Evolutionary conservation across 169 alveolate genomes (phyloP).

Genomic region (Theileria orientalis): DNA sequence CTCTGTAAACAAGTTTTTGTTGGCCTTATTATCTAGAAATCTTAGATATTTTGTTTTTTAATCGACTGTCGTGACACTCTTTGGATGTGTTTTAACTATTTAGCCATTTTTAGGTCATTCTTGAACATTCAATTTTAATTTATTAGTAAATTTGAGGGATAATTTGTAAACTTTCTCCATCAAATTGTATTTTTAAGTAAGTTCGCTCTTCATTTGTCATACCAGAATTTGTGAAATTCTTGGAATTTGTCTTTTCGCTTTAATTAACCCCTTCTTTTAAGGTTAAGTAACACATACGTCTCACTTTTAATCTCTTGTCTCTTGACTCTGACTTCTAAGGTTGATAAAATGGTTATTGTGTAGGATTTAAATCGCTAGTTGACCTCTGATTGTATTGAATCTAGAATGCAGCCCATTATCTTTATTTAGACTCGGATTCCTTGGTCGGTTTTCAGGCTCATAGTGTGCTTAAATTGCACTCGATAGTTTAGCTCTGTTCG

Average conservation of each 20-base stretch:
- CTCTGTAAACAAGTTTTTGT: background rate
- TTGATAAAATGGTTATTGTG: no score
- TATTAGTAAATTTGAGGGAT: background rate
- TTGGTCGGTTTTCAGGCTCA: background rate
- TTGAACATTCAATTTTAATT: slow-evolving; percentile 14
- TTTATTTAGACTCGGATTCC: background rate
- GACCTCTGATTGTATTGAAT: background rate
- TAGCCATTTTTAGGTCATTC: background rate
- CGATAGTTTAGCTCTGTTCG: background rate
- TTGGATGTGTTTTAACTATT: slow-evolving; percentile 5
- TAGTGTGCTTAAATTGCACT: slow-evolving; percentile 17
- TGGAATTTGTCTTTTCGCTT: background rate
- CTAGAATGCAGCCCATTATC: slow-evolving; percentile 10
- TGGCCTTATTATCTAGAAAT: slow-evolving; percentile 1
- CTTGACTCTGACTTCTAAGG: no score
- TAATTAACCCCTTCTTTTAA: background rate
- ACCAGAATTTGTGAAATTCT: background rate
- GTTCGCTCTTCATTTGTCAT: background rate
- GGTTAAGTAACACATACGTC: background rate
- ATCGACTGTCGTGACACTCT: background rate
- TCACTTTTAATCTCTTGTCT: no score
- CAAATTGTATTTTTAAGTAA: slow-evolving; percentile 1
- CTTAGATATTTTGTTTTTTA: slow-evolving; percentile 11
- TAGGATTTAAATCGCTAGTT: background rate
- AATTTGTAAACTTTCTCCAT: background rate